A percentile compares a stretch with the other conserved stretches of the same genome.
phyloP scores from a whole-genome alignment of 176 grass and related monocot species.

The Lolium rigidum region DNA sequence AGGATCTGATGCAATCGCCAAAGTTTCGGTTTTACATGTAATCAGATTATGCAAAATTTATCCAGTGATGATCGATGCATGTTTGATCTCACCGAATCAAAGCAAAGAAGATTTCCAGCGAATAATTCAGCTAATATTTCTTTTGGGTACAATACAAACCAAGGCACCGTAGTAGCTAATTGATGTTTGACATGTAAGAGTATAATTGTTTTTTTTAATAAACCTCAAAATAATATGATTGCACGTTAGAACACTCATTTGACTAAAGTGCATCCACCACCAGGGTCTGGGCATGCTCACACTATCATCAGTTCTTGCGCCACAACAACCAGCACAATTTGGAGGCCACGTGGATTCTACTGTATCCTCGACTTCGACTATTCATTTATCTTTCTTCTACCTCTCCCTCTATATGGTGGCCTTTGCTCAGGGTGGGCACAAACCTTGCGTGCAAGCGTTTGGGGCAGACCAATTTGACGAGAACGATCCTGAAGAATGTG shows the following conservation, averaged over 20 bases:
- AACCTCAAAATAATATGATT: background rate
- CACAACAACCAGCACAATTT: conserved; percentile 31
- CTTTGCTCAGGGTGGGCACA: conserved; percentile 61
- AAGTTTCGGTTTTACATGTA: too few species aligned
- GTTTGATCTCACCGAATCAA: too few species aligned
- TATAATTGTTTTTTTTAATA: background rate
- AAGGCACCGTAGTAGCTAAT: background rate
- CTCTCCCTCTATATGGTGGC: conserved; percentile 54
- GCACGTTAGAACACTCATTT: background rate
- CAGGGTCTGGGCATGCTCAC: conserved; percentile 66
- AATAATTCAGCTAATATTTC: too few species aligned
- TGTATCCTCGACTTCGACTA: conserved; percentile 1
- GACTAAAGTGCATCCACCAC: background rate
- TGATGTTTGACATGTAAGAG: background rate
- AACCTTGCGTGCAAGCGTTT: conserved; percentile 68
- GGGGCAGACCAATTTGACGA: conserved; percentile 70
- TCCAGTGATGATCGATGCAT: too few species aligned
- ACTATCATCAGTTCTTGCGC: conserved; percentile 44
- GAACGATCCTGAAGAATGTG: conserved; percentile 50
- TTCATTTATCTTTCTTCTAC: conserved; percentile 54
- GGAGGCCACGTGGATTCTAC: background rate
- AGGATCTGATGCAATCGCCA: too few species aligned
- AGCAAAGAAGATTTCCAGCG: too few species aligned
- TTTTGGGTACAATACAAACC: too few species aligned
- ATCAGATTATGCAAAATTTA: too few species aligned